These are phyloP conservation scores for Penicillium canescens DNA, from an alignment of 495 filamentous ascomycete genomes.

Conservation along the genomic window DNA sequence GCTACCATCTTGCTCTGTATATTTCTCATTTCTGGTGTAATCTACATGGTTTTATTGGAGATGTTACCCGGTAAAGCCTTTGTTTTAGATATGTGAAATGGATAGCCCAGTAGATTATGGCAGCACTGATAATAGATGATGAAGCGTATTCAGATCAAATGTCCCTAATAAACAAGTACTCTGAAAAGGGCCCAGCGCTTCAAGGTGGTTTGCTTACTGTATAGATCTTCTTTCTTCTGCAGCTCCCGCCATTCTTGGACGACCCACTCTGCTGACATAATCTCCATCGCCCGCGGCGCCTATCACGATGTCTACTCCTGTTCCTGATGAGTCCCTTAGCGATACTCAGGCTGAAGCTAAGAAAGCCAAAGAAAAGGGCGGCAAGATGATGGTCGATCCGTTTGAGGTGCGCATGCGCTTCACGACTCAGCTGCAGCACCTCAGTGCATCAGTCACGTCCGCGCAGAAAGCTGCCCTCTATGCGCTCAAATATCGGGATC, in stretches of 20 bases:
- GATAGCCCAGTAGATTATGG: no score
- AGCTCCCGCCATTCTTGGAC: no score
- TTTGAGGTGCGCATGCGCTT: slow-evolving; percentile 99
- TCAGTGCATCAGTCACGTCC: slow-evolving; percentile 85
- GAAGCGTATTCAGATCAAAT: no score
- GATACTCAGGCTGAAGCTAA: not conserved
- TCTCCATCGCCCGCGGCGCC: not conserved
- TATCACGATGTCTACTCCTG: slow-evolving; percentile 4
- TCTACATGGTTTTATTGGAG: slow-evolving; percentile 8
- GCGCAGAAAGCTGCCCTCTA: slow-evolving; percentile 92
- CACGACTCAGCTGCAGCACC: slow-evolving; percentile 78
- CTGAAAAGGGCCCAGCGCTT: no score
- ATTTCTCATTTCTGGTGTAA: not conserved
- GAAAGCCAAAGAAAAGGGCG: not conserved
- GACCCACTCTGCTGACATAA: no score
- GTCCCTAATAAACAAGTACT: no score
- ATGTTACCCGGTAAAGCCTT: slow-evolving; percentile 2
- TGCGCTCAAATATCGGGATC: slow-evolving; percentile 87
- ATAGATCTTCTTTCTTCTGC: no score
- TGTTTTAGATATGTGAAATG: no score
- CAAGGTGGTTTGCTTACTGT: no score
- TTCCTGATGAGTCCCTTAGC: no score
- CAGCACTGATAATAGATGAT: no score
- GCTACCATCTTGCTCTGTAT: slow-evolving; percentile 11
- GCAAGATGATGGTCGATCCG: slow-evolving; percentile 76